Conservation (phyloP, 257 asterid species). For the Solanum rostratum region DNA sequence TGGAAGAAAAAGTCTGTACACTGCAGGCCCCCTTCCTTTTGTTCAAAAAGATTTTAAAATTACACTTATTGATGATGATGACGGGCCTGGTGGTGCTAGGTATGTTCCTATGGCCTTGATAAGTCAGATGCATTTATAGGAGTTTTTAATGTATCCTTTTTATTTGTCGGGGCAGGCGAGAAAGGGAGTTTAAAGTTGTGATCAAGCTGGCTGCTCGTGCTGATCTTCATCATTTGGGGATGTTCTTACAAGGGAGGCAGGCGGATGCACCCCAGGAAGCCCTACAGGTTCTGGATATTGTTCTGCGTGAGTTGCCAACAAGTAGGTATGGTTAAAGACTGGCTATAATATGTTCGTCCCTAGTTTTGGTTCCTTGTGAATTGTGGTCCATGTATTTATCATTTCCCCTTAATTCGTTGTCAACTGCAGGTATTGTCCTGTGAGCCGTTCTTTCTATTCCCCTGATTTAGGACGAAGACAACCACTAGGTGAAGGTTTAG, state of each 20-base stretch:
- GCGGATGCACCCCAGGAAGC: constrained; percentile 99
- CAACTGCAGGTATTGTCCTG: constrained; percentile 51
- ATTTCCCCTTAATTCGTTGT: not conserved
- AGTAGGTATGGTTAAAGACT: constrained; percentile 21
- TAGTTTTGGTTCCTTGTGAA: not conserved
- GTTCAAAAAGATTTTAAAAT: constrained; percentile 53
- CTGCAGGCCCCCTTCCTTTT: constrained; percentile 93
- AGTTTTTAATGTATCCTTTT: not conserved
- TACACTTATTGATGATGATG: constrained; percentile 69
- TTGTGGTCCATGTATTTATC: not conserved
- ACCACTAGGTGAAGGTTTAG: constrained; percentile 89
- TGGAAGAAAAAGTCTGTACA: constrained; percentile 88
- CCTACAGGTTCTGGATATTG: constrained; percentile 89
- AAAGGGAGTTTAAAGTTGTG: constrained; percentile 69
- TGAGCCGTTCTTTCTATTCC: constrained; percentile 82
- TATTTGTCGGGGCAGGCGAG: constrained; percentile 41
- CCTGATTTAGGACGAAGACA: constrained; percentile 73
- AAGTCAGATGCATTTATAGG: not conserved
- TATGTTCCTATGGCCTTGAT: not conserved
- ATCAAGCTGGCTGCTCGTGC: constrained; percentile 92
- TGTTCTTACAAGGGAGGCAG: constrained; percentile 85
- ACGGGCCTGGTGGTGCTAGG: constrained; percentile 58
- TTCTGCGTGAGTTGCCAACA: constrained; percentile 85
- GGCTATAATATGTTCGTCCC: not conserved
- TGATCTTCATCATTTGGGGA: constrained; percentile 83